Evolutionary conservation across 768 basidiomycete genomes (phyloP).

Genomic region (Rhizopogon vulgaris): DNA sequence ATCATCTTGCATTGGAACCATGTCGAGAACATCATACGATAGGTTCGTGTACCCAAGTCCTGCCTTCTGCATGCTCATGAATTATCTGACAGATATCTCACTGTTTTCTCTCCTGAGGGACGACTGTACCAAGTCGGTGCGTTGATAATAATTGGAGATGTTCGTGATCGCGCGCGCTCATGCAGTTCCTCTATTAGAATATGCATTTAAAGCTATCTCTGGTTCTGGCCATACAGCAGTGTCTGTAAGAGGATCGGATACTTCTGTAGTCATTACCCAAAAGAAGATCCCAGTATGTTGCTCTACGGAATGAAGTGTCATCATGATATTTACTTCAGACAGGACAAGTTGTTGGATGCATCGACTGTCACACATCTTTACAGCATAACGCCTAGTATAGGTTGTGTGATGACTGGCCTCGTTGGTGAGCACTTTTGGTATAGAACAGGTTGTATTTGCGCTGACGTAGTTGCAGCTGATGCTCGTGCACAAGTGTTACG

Average conservation of each 20-base stretch:
- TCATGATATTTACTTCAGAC: constrained; percentile 1
- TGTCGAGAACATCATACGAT: constrained; percentile 95
- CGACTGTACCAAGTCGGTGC: constrained; percentile 97
- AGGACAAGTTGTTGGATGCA: constrained; percentile 98
- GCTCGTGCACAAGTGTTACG: constrained; percentile 84
- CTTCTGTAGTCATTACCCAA: constrained; percentile 93
- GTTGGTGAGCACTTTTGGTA: constrained; percentile 51
- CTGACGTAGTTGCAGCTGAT: constrained; percentile 55
- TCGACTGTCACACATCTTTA: constrained; percentile 92
- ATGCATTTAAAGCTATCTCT: constrained; percentile 99
- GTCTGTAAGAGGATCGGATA: constrained; percentile 90
- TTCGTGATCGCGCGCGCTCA: constrained; percentile 6
- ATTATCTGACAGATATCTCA: constrained; percentile 63
- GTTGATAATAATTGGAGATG: constrained; percentile 20
- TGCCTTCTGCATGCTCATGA: not conserved
- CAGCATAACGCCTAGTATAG: constrained; percentile 93
- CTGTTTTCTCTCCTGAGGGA: constrained; percentile 96
- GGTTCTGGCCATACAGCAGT: constrained; percentile 94
- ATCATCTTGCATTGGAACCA: constrained; percentile 34
- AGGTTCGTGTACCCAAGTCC: constrained; percentile 37
- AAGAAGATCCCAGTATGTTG: constrained; percentile 91
- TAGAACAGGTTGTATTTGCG: not conserved
- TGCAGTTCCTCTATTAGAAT: constrained; percentile 50
- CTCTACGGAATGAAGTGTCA: not conserved
- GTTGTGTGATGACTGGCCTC: constrained; percentile 97